These are phyloP conservation scores for Jackrogersella minutella DNA, from an alignment of 495 filamentous ascomycete genomes.

Conservation along the genomic window DNA sequence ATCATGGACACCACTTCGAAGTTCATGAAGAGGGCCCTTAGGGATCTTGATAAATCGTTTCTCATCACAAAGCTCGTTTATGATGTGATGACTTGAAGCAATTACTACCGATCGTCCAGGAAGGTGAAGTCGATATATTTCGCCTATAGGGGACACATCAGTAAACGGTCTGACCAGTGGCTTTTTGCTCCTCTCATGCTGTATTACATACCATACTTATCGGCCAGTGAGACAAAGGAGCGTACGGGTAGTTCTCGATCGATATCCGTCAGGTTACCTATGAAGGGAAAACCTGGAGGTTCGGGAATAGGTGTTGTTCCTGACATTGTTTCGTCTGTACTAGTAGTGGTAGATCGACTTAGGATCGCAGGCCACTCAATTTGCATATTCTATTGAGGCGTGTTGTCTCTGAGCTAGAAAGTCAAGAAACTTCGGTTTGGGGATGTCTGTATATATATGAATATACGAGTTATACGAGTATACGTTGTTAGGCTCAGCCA, in stretches of 20 bases:
- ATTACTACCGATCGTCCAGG: conserved; percentile 46
- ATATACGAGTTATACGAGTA: background rate
- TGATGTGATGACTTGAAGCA: conserved; percentile 61
- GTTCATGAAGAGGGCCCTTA: conserved; percentile 48
- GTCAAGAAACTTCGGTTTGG: background rate
- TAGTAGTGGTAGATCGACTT: conserved; percentile 3
- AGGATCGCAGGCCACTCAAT: conserved; percentile 36
- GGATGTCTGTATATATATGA: background rate
- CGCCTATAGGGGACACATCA: conserved; percentile 29
- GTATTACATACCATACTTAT: conserved; percentile 44
- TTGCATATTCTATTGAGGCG: conserved; percentile 9
- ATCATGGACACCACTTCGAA: conserved; percentile 67
- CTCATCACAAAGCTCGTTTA: conserved; percentile 74
- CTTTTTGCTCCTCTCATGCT: background rate
- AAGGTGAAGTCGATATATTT: conserved; percentile 42
- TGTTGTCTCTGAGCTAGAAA: conserved; percentile 17
- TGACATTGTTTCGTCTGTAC: conserved; percentile 30
- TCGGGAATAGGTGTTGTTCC: conserved; percentile 41
- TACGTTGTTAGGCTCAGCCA: background rate
- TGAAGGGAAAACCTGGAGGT: conserved; percentile 41
- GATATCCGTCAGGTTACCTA: conserved; percentile 41
- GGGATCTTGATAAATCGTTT: conserved; percentile 69
- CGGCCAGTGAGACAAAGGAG: conserved; percentile 39
- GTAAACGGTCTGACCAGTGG: background rate
- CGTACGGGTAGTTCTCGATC: conserved; percentile 34